Conservation (phyloP, 805 yeast species). For the Kockiozyma suomiensis region DNA sequence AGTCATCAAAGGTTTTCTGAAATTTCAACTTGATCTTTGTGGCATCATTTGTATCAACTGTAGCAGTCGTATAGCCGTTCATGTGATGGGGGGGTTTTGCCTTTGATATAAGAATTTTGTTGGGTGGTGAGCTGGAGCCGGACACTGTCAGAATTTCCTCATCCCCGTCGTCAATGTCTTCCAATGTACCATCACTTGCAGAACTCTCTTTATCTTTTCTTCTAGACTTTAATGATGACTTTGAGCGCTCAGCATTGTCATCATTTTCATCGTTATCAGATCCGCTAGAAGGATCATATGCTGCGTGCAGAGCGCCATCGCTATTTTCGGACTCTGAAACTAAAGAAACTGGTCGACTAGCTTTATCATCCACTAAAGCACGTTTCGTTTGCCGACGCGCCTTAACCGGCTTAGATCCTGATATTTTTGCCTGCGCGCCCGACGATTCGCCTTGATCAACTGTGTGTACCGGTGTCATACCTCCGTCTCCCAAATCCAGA, state of each 20-base stretch:
- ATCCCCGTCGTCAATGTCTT: not conserved
- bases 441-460: too few relatives aligned
- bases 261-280: not conserved
- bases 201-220: not conserved
- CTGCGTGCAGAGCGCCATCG: not conserved
- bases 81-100: not conserved
- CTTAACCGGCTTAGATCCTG: too few relatives aligned
- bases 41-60: slow-evolving; percentile 11
- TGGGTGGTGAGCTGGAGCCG: not conserved
- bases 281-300: not conserved
- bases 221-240: not conserved
- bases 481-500: not conserved
- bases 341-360: not conserved
- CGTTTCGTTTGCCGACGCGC: too few relatives aligned
- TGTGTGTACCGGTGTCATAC: too few relatives aligned
- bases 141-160: not conserved
- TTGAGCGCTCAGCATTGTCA: too few relatives aligned
- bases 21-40: slow-evolving; percentile 23
- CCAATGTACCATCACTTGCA: not conserved
- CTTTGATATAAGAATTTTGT: slow-evolving; percentile 6
- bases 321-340: not conserved
- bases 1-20: slow-evolving; percentile 25
- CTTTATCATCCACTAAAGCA: too few relatives aligned
- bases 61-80: not conserved
- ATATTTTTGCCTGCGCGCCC: too few relatives aligned